Evolutionary conservation across 805 yeast species (phyloP), one percentile per base, ranked within the genome.

Genomic region (Candida odintsovae): DNA sequence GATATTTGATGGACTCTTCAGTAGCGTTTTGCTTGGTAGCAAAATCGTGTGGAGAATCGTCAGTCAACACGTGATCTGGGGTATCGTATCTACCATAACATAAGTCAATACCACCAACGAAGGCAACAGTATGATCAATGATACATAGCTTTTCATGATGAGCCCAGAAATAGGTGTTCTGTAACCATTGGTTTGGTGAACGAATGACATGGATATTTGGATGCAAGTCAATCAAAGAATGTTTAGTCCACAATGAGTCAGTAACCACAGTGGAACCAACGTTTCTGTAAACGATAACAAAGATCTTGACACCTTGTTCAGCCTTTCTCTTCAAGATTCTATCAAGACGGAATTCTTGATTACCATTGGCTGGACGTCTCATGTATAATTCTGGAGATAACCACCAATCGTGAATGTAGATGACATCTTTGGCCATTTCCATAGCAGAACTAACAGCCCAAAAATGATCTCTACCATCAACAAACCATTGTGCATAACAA

Each of bases 321-420:
- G 99, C 99, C 56, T 89, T 88, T 48, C 95, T 73, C 62, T 87
- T 88, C 53, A 94, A 71, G 2, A 94, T 65, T 58, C 99, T 75
- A 65, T 94, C 99, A 38, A 94, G 69, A 61, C 99, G 77, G 83
- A 89, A 94, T 52, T 87, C 84, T 64, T 94, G 98, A 57, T 92
- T 92, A 9, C 97, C 97, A 64, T 87, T 84, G 0, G 96, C 92
- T 0, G 99, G 99, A 43, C 99, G 73, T 52, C 99, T 77, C 68
- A 94, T 70, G 58, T 94, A 95, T 3, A 94, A 63, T 64, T 94
- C 99, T 0, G 99, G 99, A 5, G 92, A 78, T 22, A 94, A 71
- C 99, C 99, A 94, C 99, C 99, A 94, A 59, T 92, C 99, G 60
- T 94, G 97, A 42, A 94, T 89, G 62, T 83, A 94, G 29, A 94